Evolutionary conservation across 164 flowering plant species (phyloP), one percentile per base, ranked within the genome.

Genomic region (Chimonanthus salicifolius): DNA sequence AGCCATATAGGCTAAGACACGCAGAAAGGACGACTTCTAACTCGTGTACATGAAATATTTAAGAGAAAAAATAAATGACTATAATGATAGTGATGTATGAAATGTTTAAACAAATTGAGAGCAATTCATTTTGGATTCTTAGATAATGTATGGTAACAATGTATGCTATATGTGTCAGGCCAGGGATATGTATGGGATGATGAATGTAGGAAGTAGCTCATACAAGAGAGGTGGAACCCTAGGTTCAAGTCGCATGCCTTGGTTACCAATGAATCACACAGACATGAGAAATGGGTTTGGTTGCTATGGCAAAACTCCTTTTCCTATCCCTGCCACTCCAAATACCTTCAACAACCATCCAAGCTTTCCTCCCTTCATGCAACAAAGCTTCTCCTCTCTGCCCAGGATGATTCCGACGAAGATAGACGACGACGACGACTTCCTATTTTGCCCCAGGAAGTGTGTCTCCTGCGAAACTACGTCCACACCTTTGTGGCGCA

Each of bases 401-500:
- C 6, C 47, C 46, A 45, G 48, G 16, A 54, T n/a, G 13, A 33
- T 33, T 33, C 33, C 33, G 33, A 16, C n/a, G 6, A 62, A 62
- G 21, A 20, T 33, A 33, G 33, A 33, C 6, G 44, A 16, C 7
- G 44, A 16, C 7, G 65, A 16, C 21, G 64, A 62, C 5, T 62
- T 4, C 33, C 4, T 62, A 20, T 7, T n/a, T 33, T 0, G 65
- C 65, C 3, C 44, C 9, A 71, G 69, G 44, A 72, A 43, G 20
- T 72, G 74, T 20, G 43, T 9, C 5, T 9, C 18, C n/a, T 72
- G 74, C 7, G 44, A 64, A 18, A 63, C 74, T 49, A 72, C 74
- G 3, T 44, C 68, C n/a, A 72, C 74, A n/a, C 74, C 74, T 20
- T 49, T 72, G 7, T 72, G 74, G 74, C 67, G 74, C 60, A 72